Evolutionary conservation across 2,329 filamentous ascomycete genomes (phyloP).

Genomic region (Fusarium sp.): DNA sequence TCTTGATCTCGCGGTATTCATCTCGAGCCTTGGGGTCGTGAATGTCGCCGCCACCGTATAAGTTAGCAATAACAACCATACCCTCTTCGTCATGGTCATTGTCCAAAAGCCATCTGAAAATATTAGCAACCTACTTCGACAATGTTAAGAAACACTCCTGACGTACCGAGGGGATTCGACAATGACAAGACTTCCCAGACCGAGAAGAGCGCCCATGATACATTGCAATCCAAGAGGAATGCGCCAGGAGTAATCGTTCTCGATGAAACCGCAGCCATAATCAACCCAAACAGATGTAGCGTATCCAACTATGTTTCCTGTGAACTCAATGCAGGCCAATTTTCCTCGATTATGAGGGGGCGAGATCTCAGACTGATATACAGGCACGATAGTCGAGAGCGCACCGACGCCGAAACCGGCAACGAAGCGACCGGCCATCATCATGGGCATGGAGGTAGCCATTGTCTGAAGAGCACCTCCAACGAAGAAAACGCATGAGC

Average conservation of each 20-base stretch:
- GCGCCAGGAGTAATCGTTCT: constrained; percentile 89
- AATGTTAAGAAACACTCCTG: constrained; percentile 3
- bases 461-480: constrained; percentile 89
- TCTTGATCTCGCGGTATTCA: constrained; percentile 98
- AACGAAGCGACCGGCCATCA: constrained; percentile 85
- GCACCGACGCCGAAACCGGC: constrained; percentile 89
- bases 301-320: constrained; percentile 96
- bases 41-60: constrained; percentile 96
- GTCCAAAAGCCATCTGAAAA: constrained; percentile 87
- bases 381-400: constrained; percentile 90
- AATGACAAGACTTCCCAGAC: constrained; percentile 88
- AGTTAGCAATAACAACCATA: constrained; percentile 96
- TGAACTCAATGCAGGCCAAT: constrained; percentile 97
- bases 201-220: constrained; percentile 89
- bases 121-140: constrained; percentile 45
- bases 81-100: constrained; percentile 99
- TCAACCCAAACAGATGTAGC: constrained; percentile 98
- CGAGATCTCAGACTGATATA: constrained; percentile 95
- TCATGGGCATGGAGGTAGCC: constrained; percentile 87
- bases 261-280: constrained; percentile 94
- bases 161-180: constrained; percentile 92
- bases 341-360: constrained; percentile 96
- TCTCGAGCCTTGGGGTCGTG: constrained; percentile 92
- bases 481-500: constrained; percentile 86
- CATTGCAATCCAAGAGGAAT: constrained; percentile 92